Evolutionary conservation across 2,329 filamentous ascomycete species (phyloP).

Genomic region (Dothideomycetes sp.): DNA sequence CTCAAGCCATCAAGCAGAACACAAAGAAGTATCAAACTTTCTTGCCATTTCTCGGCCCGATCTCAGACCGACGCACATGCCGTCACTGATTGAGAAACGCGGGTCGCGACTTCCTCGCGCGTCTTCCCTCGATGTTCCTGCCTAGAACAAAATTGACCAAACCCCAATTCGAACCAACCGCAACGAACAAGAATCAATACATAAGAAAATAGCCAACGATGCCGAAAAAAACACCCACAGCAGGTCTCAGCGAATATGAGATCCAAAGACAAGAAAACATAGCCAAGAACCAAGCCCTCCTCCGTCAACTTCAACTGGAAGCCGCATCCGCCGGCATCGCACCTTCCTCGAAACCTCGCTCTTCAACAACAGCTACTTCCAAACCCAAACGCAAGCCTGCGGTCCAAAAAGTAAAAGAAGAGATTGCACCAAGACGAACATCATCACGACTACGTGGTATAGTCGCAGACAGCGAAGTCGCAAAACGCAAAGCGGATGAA

Average conservation of each 20-base stretch:
- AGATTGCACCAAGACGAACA: constrained; percentile 46
- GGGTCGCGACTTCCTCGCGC: constrained; percentile 4
- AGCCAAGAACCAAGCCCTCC: constrained; percentile 70
- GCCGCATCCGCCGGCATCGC: constrained; percentile 62
- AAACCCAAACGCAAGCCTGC: constrained; percentile 36
- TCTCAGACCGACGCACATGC: not conserved
- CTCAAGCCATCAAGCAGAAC: too few species aligned
- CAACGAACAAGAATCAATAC: constrained; percentile 8
- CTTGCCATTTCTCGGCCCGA: not conserved
- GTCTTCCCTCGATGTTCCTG: not conserved
- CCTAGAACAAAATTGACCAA: not conserved
- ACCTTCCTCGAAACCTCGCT: constrained; percentile 39
- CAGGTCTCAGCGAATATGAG: constrained; percentile 73
- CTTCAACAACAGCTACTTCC: constrained; percentile 36
- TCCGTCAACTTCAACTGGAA: constrained; percentile 65
- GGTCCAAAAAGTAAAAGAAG: constrained; percentile 49
- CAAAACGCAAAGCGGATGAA: constrained; percentile 60
- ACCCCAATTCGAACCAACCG: not conserved
- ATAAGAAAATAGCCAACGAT: constrained; percentile 19
- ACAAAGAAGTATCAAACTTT: not conserved
- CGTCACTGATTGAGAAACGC: not conserved
- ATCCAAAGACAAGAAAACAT: constrained; percentile 78
- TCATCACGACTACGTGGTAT: constrained; percentile 55
- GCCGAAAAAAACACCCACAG: constrained; percentile 30
- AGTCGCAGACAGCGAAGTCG: constrained; percentile 56